Evolutionary conservation across 768 basidiomycete genomes (phyloP).

Genomic region (Pisolithus albus): DNA sequence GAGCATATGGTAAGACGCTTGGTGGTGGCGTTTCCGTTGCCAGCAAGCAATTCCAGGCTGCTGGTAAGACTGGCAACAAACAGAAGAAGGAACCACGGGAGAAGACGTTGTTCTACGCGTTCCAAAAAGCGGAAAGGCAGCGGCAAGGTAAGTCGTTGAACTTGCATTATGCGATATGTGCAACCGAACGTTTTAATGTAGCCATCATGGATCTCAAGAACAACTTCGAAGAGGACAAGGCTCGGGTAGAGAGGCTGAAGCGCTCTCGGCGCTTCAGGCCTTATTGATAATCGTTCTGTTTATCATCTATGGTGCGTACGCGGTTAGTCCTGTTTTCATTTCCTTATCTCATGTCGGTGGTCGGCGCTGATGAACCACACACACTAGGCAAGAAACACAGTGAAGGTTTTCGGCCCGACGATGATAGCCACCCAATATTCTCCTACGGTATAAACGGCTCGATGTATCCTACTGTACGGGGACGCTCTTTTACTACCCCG

Average conservation of each 20-base stretch:
- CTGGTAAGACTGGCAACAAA: constrained; percentile 29
- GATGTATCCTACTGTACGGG: too few relatives aligned
- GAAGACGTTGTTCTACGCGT: constrained; percentile 78
- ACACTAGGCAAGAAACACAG: background rate
- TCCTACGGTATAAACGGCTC: too few relatives aligned
- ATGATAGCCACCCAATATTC: too few relatives aligned
- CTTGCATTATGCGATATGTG: background rate
- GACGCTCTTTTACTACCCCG: too few relatives aligned
- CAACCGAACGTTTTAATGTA: constrained; percentile 19
- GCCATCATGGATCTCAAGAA: constrained; percentile 57
- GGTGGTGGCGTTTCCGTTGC: constrained; percentile 72
- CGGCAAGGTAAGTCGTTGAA: constrained; percentile 51
- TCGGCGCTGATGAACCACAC: background rate
- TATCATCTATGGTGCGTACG: background rate
- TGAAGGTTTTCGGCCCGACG: too few relatives aligned
- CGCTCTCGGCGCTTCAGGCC: constrained; percentile 80
- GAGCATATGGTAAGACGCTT: constrained; percentile 80
- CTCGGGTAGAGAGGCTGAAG: constrained; percentile 40
- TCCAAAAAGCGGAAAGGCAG: constrained; percentile 88
- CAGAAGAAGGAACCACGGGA: constrained; percentile 58
- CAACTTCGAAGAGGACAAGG: constrained; percentile 86
- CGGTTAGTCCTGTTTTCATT: constrained; percentile 8
- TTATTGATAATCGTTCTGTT: constrained; percentile 43
- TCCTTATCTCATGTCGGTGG: background rate
- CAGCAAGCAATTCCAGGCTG: constrained; percentile 47